Base-by-base conservation (phyloP, 139 green algal genomes). In the Coelastrella sp. region DNA sequence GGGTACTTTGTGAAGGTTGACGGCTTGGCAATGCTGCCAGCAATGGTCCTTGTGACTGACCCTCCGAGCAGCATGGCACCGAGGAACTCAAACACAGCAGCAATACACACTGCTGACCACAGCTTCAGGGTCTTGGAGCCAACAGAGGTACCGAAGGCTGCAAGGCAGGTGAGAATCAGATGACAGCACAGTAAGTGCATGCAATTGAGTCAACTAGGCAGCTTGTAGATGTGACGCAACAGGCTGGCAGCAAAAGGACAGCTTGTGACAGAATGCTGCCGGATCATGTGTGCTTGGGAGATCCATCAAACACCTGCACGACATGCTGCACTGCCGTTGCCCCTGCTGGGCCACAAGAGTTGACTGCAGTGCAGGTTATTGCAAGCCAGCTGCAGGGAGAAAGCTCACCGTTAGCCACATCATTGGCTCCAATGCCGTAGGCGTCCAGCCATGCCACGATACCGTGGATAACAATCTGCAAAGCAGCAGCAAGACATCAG, bases 91-190 rank as follows among this genome's bases (percentile, higher is more conserved):
- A 92, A 91, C 14, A 94, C 58, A 4, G 88, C 60, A 22, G 92
- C 92, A 32, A 94, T 86, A 7, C 58, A 14, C 4, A 88, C 81
- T 16, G 83, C 81, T 5, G 57, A 68, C 80, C 58, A 86, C 0
- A 94, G 83, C 7, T 90, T 92, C 10, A 94, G 81, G 3, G 92
- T 94, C 85, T 93, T 94, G 47, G 86, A 87, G 22, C 93, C 93
- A 5, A 95, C 92, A 23, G 64, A 90, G 0, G 93, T 94, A 4
- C 90, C 93, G 10, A 86, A 86, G 80, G 80, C 77, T 80, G 14
- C 74, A 76, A 14, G 32, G 32, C 32, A 47, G 32, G 32, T 47
- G 32, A 47, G 0, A 47, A 47, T 0, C 32, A 47, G 32, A 47
- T 47, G 32, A 1, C 32, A 47, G 32, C 11, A 71, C 61, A 71